Conservation (phyloP, 2,329 filamentous ascomycete genomes). For the Phaeoacremonium minimum region DNA sequence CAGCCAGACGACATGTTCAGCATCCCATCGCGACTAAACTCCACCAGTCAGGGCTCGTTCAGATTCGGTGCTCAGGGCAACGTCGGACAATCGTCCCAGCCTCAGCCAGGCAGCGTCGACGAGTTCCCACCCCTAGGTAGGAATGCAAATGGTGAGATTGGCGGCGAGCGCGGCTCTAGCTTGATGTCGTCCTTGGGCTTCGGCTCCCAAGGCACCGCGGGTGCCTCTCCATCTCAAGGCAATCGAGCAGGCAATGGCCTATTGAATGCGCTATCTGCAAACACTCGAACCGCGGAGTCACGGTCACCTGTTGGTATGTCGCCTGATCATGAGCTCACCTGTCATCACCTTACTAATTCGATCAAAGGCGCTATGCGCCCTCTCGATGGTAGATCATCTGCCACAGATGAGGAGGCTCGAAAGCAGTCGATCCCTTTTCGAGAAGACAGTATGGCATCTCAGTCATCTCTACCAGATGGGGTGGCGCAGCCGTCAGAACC, state of each 20-base stretch:
- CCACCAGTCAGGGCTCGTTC: slow-evolving; percentile 40
- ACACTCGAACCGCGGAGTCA: slow-evolving; percentile 42
- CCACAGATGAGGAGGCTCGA: slow-evolving; percentile 37
- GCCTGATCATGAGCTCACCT: no score
- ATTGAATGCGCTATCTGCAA: slow-evolving; percentile 60
- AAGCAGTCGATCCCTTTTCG: slow-evolving; percentile 41
- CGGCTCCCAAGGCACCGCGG: slow-evolving; percentile 36
- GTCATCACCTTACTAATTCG: no score
- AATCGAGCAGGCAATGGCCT: slow-evolving; percentile 54
- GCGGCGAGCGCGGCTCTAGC: slow-evolving; percentile 47
- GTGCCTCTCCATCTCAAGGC: slow-evolving; percentile 30
- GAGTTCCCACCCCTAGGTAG: slow-evolving; percentile 61
- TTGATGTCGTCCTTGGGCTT: slow-evolving; percentile 53
- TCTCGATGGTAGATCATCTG: slow-evolving; percentile 35
- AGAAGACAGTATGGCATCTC: slow-evolving; percentile 33
- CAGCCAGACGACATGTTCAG: slow-evolving; percentile 45
- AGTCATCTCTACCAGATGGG: slow-evolving; percentile 27
- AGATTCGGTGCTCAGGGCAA: slow-evolving; percentile 47
- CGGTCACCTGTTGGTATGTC: slow-evolving; percentile 41
- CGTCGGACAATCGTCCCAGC: slow-evolving; percentile 37
- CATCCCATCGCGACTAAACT: slow-evolving; percentile 27
- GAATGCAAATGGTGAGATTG: slow-evolving; percentile 52
- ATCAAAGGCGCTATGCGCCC: no score
- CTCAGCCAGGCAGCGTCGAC: slow-evolving; percentile 45
- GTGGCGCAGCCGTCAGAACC: slow-evolving; percentile 24